A percentile compares a stretch with the other conserved stretches of the same genome.
Conservation (phyloP, 1,139 yeast species). For the Lodderomyces elongisporus region DNA sequence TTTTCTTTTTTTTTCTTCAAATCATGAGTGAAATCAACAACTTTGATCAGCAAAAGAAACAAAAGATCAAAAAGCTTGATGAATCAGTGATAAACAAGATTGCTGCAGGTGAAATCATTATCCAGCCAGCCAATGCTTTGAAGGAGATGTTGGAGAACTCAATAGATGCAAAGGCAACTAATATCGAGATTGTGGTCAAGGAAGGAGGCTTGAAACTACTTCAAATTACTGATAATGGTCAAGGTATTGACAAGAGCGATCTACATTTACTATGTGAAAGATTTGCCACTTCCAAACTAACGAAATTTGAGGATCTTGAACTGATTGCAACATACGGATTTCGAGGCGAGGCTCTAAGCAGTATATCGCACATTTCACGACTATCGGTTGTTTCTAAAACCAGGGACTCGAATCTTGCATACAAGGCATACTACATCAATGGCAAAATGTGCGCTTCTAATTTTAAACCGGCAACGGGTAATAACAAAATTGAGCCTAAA, state of each 20-base stretch:
- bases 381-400: slow-evolving; percentile 78
- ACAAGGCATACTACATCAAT: slow-evolving; percentile 56
- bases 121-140: slow-evolving; percentile 80
- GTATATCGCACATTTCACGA: slow-evolving; percentile 58
- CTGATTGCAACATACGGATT: slow-evolving; percentile 54
- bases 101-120: slow-evolving; percentile 96
- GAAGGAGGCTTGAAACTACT: slow-evolving; percentile 52
- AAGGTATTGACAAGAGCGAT: slow-evolving; percentile 45
- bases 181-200: slow-evolving; percentile 46
- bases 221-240: slow-evolving; percentile 52
- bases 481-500: slow-evolving; percentile 44
- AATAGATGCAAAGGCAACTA: slow-evolving; percentile 46
- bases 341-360: slow-evolving; percentile 57
- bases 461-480: slow-evolving; percentile 20
- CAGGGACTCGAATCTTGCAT: slow-evolving; percentile 54
- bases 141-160: slow-evolving; percentile 55
- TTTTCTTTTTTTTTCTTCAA: too few relatives aligned
- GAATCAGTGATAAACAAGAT: slow-evolving; percentile 75
- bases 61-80: slow-evolving; percentile 44
- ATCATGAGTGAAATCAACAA: background rate
- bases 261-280: slow-evolving; percentile 48
- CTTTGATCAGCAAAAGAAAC: background rate
- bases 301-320: slow-evolving; percentile 45
- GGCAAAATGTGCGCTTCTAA: slow-evolving; percentile 51
- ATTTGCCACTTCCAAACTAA: slow-evolving; percentile 52